Evolutionary conservation across 345 rosid species (phyloP).

Genomic region (Cochlearia excelsa): DNA sequence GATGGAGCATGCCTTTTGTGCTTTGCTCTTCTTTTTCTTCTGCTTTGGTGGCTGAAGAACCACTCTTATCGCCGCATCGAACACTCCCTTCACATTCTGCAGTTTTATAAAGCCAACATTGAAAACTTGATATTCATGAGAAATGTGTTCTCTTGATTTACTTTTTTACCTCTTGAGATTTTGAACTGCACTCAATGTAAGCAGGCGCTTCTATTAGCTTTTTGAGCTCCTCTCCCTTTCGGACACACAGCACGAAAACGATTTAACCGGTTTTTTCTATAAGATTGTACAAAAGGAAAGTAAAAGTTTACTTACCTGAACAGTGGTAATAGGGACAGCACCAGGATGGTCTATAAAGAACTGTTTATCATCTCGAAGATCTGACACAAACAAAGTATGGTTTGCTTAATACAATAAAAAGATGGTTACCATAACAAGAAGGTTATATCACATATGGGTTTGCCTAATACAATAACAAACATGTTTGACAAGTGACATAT

Average conservation of each 20-base stretch:
- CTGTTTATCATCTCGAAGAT: constrained; percentile 90
- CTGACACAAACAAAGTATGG: constrained; percentile 35
- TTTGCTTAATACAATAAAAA: too few relatives aligned
- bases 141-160: neutral
- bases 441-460: too few relatives aligned
- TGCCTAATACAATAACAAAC: too few relatives aligned
- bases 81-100: too few relatives aligned
- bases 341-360: constrained; percentile 87
- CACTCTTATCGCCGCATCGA: too few relatives aligned
- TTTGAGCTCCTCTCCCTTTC: constrained; percentile 86
- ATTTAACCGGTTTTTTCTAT: neutral
- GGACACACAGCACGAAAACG: neutral
- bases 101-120: neutral
- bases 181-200: constrained; percentile 92
- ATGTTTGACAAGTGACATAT: too few relatives aligned
- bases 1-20: too few relatives aligned
- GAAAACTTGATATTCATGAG: neutral
- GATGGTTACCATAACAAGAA: too few relatives aligned
- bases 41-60: too few relatives aligned
- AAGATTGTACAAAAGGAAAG: neutral
- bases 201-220: constrained; percentile 76
- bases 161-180: constrained; percentile 71
- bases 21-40: too few relatives aligned
- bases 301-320: constrained; percentile 45
- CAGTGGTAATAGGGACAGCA: constrained; percentile 73